phyloP scores from a whole-genome alignment of 768 basidiomycete species.

The Pulveroboletus sp. region DNA sequence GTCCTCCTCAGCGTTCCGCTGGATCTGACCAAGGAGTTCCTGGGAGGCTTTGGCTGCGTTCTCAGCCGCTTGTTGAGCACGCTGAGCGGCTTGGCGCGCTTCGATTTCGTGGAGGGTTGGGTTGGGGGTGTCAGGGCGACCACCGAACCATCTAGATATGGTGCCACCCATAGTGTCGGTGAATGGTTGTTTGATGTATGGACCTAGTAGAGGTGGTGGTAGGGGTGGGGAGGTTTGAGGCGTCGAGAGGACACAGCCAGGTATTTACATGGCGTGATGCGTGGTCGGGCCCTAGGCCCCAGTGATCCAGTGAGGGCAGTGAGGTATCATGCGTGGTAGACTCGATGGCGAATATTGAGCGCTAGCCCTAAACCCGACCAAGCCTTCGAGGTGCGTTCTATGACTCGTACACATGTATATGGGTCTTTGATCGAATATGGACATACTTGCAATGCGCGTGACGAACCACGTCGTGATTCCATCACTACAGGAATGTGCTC shows the following conservation, averaged over 20 bases:
- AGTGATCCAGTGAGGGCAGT: no score
- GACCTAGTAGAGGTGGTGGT: background rate
- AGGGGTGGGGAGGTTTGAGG: no score
- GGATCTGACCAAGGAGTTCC: background rate
- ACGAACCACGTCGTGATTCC: no score
- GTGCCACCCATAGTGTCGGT: constrained; percentile 8
- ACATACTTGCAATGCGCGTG: no score
- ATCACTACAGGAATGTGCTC: background rate
- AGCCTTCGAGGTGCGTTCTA: background rate
- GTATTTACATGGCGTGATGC: no score
- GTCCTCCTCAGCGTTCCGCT: constrained; percentile 9
- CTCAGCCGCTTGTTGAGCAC: constrained; percentile 4
- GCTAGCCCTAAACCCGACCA: background rate
- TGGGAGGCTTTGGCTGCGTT: constrained; percentile 2
- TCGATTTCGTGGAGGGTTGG: constrained; percentile 11
- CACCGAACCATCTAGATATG: constrained; percentile 6
- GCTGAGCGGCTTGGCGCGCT: constrained; percentile 12
- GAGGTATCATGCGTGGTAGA: no score
- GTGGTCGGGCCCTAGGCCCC: no score
- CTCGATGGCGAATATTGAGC: background rate
- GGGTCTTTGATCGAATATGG: no score
- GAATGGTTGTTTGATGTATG: background rate
- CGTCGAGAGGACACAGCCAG: no score
- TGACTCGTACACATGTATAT: no score
- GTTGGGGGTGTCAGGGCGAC: constrained; percentile 5